Percentiles rank a stretch among this genome's conserved stretches.
phyloP scores from a whole-genome alignment of 352 stramenopile species.

The Phytophthora brassicae region DNA sequence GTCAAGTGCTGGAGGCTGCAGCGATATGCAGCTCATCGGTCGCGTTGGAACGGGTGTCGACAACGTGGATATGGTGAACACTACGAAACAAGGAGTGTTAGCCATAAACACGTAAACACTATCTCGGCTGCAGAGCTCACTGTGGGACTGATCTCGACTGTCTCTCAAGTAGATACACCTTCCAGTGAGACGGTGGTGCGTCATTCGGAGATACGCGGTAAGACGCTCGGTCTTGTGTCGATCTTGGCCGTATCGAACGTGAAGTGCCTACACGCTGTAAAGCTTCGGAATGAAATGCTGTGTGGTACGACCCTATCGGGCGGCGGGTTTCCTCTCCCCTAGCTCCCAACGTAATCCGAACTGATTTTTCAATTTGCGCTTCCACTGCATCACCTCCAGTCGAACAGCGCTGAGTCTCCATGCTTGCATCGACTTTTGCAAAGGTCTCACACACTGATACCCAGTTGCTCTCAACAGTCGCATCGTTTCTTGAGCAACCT shows the following conservation, averaged over 20 bases:
- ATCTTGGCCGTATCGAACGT: constrained; percentile 93
- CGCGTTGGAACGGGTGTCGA: constrained; percentile 91
- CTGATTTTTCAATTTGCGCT: too few relatives aligned
- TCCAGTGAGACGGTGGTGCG: constrained; percentile 27
- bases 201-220: constrained; percentile 61
- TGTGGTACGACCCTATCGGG: constrained; percentile 93
- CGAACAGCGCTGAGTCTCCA: too few relatives aligned
- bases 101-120: constrained; percentile 97
- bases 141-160: constrained; percentile 86
- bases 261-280: constrained; percentile 92
- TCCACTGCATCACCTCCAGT: too few relatives aligned
- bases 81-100: constrained; percentile 91
- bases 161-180: constrained; percentile 39
- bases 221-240: constrained; percentile 88
- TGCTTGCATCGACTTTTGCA: too few relatives aligned
- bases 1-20: constrained; percentile 66
- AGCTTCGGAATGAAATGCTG: constrained; percentile 93
- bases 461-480: too few relatives aligned
- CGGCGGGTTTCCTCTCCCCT: too few relatives aligned
- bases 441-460: too few relatives aligned
- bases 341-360: too few relatives aligned
- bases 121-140: constrained; percentile 95
- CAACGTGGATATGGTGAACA: constrained; percentile 93
- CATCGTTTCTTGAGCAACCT: too few relatives aligned
- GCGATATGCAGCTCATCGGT: constrained; percentile 81